These are phyloP conservation scores for Sporisorium graminicola DNA, from an alignment of 1,284 basidiomycete genomes.

Conservation along the genomic window DNA sequence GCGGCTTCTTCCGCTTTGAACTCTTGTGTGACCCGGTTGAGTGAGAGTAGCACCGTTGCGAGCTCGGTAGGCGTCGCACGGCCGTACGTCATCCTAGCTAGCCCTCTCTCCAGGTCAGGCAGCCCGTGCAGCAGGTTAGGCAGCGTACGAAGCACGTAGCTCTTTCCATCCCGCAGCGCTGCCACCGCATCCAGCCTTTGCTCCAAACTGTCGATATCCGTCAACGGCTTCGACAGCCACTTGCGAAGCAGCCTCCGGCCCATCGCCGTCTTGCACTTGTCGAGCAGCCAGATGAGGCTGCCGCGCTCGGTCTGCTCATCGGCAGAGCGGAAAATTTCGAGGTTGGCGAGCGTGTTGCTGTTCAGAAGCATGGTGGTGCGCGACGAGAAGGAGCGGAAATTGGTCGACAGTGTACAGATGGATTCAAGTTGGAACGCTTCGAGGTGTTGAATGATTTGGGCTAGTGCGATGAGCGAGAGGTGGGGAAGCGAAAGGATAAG, in stretches of 20 bases:
- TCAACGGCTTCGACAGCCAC: conserved; percentile 89
- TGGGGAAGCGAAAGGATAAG: conserved; percentile 63
- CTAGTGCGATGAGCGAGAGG: conserved; percentile 79
- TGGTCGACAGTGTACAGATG: conserved; percentile 68
- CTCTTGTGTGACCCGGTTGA: conserved; percentile 79
- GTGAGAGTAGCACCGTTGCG: conserved; percentile 80
- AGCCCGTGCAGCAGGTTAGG: conserved; percentile 75
- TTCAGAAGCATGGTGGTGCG: conserved; percentile 88
- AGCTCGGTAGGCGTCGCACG: conserved; percentile 86
- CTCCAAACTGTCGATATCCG: conserved; percentile 77
- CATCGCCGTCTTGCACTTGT: conserved; percentile 86
- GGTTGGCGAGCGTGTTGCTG: conserved; percentile 86
- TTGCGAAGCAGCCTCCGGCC: conserved; percentile 83
- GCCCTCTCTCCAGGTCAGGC: conserved; percentile 88
- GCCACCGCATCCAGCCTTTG: conserved; percentile 85
- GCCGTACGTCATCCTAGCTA: conserved; percentile 89
- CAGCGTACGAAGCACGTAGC: conserved; percentile 75
- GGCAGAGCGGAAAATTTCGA: conserved; percentile 72
- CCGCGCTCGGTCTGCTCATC: conserved; percentile 79
- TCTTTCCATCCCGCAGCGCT: conserved; percentile 77
- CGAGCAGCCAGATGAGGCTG: conserved; percentile 86
- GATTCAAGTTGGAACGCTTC: conserved; percentile 78
- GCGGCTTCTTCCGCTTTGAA: conserved; percentile 73
- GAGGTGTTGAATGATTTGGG: conserved; percentile 82
- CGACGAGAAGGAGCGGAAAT: conserved; percentile 77